Conservation (phyloP, 371 early-diverging fungal species). For the Chytridium lagenaria region DNA sequence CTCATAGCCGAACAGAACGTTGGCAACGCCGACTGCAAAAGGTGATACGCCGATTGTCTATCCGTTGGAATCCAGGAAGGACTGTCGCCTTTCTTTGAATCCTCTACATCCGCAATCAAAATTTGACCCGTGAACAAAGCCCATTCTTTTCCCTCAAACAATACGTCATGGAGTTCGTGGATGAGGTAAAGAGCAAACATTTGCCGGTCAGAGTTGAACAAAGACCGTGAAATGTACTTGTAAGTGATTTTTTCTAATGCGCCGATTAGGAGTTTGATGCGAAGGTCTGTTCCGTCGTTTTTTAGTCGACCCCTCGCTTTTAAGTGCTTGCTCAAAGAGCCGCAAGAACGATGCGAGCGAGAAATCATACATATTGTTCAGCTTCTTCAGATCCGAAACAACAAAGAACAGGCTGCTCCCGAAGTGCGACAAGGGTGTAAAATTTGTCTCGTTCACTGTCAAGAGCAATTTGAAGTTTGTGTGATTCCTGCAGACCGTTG, state of each 20-base stretch:
- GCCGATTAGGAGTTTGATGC: slow-evolving; percentile 49
- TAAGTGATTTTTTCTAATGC: slow-evolving; percentile 48
- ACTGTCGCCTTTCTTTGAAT: slow-evolving; percentile 27
- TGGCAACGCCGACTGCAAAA: slow-evolving; percentile 36
- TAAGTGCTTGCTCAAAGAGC: slow-evolving; percentile 51
- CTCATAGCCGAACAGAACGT: slow-evolving; percentile 31
- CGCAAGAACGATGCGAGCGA: slow-evolving; percentile 52
- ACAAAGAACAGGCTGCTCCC: slow-evolving; percentile 57
- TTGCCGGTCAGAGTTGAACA: slow-evolving; percentile 58
- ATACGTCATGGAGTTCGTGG: slow-evolving; percentile 42
- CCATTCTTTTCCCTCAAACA: slow-evolving; percentile 57
- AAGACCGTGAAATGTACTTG: slow-evolving; percentile 49
- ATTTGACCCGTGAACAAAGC: slow-evolving; percentile 50
- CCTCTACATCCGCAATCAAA: slow-evolving; percentile 41
- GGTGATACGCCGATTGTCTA: slow-evolving; percentile 29
- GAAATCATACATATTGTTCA: slow-evolving; percentile 63
- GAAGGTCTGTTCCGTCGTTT: slow-evolving; percentile 50
- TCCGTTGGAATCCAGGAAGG: slow-evolving; percentile 57
- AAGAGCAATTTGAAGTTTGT: slow-evolving; percentile 48
- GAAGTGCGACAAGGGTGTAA: slow-evolving; percentile 46
- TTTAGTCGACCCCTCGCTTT: slow-evolving; percentile 39
- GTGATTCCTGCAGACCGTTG: slow-evolving; percentile 52
- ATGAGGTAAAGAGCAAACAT: slow-evolving; percentile 57
- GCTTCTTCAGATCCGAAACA: slow-evolving; percentile 45
- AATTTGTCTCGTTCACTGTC: slow-evolving; percentile 59